phyloP scores from a whole-genome alignment of 2,329 filamentous ascomycete species.

The Alternaria sp. region DNA sequence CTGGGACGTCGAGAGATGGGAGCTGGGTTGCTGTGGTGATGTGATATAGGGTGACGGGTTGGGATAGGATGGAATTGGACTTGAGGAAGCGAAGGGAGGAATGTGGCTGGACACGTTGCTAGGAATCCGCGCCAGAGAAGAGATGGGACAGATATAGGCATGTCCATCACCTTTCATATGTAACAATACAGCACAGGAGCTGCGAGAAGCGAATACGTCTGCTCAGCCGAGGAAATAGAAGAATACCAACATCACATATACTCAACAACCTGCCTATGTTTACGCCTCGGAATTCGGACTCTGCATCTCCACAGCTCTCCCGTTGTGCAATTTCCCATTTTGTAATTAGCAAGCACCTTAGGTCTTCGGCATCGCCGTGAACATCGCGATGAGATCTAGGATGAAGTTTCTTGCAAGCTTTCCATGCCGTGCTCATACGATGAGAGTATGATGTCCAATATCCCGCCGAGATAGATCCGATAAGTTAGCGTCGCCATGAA shows the following conservation, averaged over 20 bases:
- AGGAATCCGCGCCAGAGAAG: not conserved
- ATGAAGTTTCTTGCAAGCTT: not conserved
- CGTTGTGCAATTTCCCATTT: not conserved
- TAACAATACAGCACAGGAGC: not conserved
- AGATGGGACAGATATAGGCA: not conserved
- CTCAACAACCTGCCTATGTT: not conserved
- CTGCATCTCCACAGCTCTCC: not conserved
- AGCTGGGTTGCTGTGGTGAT: not conserved
- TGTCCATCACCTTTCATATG: not conserved
- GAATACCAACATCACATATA: not conserved
- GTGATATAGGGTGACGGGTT: not conserved
- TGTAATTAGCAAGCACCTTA: not conserved
- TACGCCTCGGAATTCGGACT: not conserved
- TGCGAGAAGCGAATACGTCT: not conserved
- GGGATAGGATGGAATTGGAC: not conserved
- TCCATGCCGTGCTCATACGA: not conserved
- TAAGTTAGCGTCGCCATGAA: not conserved
- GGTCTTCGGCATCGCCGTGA: not conserved
- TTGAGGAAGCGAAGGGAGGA: not conserved
- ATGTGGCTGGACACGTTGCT: not conserved
- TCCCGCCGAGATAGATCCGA: not conserved
- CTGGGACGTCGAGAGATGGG: not conserved
- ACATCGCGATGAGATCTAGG: not conserved
- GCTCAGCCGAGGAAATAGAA: not conserved
- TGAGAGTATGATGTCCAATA: not conserved